Base-by-base conservation (phyloP, 257 asterid species). In the Nicotiana knightiana region DNA sequence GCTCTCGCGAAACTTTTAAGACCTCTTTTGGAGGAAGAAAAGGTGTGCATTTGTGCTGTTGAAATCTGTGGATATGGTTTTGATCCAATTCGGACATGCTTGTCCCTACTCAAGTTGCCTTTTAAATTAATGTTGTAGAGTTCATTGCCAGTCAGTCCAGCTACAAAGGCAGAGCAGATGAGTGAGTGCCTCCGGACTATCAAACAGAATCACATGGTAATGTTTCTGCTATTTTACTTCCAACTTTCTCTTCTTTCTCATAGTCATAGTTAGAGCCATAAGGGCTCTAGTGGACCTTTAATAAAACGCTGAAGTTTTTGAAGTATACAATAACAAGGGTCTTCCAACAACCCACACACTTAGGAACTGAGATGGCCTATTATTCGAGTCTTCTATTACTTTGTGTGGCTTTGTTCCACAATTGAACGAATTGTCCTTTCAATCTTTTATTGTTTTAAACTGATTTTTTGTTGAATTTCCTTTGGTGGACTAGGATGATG, bases 141-240 rank as follows among this genome's bases (percentile, higher is more conserved):
- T 89, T 93, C 85, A 54, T 83, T 96, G 83, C 96, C 98, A 54
- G 79, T 92, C 84, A 89, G 91, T 79, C 98, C 97, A 81, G 99
- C 97, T 83, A 90, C 98, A 67, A 94, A 90, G 87, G 87, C 91
- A 46, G 98, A 93, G 87, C 94, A 86, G 82, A 93, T 96, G 97
- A 90, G 97, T 82, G 98, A 94, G 90, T 94, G 98, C 89, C 82
- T 96, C 39, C 85, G 96, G 83, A 87, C 89, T 62, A 92, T 96
- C 58, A 92, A 96, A 85, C 99, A 93, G 84, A 92, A 61, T 81
- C 92, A 92, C 88, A 91, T 89, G 97, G 98, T 96, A 87, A 81
- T 81, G 11, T 17, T 67, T 66, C 73, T 66, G 24, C 48, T 35
- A 2, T 28, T 64, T 64, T 64, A 28, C 10, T 7, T 28, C 39